Conservation (phyloP, 2,329 filamentous ascomycete species). For the Claviceps citrina region DNA sequence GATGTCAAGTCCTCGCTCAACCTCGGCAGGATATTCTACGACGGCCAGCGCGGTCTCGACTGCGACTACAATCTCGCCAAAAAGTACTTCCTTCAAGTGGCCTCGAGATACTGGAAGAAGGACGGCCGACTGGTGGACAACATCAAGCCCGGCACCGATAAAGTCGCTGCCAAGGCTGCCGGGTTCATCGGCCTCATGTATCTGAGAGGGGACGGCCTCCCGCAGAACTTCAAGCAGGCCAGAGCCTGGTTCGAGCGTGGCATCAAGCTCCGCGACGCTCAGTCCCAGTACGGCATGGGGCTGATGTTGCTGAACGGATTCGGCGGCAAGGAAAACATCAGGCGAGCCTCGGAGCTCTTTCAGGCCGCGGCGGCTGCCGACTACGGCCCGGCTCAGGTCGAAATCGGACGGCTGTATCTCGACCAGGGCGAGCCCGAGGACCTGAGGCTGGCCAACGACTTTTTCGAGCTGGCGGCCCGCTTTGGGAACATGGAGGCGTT, state of each 20-base stretch:
- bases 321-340: slow-evolving; percentile 52
- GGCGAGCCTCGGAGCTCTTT: slow-evolving; percentile 60
- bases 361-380: slow-evolving; percentile 69
- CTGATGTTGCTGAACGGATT: slow-evolving; percentile 71
- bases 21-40: slow-evolving; percentile 74
- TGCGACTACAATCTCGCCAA: slow-evolving; percentile 59
- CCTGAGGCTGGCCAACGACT: slow-evolving; percentile 60
- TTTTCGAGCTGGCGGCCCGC: slow-evolving; percentile 73
- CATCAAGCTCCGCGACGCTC: slow-evolving; percentile 56
- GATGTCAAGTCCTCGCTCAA: slow-evolving; percentile 79
- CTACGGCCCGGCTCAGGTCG: slow-evolving; percentile 63
- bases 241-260: slow-evolving; percentile 74
- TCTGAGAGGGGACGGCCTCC: slow-evolving; percentile 69
- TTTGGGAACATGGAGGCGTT: slow-evolving; percentile 78
- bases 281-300: slow-evolving; percentile 73
- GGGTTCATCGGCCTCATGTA: slow-evolving; percentile 84
- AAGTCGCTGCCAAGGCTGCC: slow-evolving; percentile 66
- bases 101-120: slow-evolving; percentile 65
- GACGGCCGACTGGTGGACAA: slow-evolving; percentile 62
- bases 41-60: slow-evolving; percentile 62
- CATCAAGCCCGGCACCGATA: slow-evolving; percentile 55
- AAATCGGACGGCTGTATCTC: slow-evolving; percentile 69
- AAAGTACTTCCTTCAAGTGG: slow-evolving; percentile 67
- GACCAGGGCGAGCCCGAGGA: slow-evolving; percentile 63
- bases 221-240: slow-evolving; percentile 63